These are phyloP conservation scores for Penicillium sp. DNA, from an alignment of 2,329 filamentous ascomycete species.

Conservation along the genomic window DNA sequence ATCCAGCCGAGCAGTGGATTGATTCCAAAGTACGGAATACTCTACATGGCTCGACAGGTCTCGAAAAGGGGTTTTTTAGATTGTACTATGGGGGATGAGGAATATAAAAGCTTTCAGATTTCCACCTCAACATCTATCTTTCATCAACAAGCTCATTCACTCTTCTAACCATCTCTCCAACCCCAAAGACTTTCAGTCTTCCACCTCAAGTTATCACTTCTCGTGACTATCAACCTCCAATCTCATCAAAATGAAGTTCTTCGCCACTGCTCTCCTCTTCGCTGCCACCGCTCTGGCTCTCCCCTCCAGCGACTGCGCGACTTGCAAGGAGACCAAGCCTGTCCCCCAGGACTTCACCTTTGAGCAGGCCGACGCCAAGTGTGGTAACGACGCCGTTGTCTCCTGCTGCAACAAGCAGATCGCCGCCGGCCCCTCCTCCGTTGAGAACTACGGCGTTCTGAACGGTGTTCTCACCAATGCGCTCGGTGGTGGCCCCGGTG, in stretches of 20 bases:
- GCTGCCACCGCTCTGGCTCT: constrained; percentile 31
- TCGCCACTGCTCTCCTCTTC: constrained; percentile 29
- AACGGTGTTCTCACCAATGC: constrained; percentile 32
- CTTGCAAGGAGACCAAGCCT: not conserved
- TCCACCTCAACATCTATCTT: not conserved
- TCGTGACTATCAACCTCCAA: not conserved
- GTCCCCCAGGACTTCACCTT: constrained; percentile 24
- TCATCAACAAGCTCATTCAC: constrained; percentile 18
- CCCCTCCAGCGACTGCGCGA: constrained; percentile 15
- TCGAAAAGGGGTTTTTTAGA: not conserved
- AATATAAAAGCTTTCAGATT: constrained; percentile 29
- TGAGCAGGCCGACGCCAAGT: constrained; percentile 29
- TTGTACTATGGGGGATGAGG: not conserved
- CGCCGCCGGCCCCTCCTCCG: constrained; percentile 27
- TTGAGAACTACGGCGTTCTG: constrained; percentile 26
- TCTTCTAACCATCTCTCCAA: constrained; percentile 7
- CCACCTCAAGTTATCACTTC: constrained; percentile 11
- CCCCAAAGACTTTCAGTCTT: constrained; percentile 2
- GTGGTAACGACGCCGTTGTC: constrained; percentile 31
- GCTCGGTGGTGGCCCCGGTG: constrained; percentile 31
- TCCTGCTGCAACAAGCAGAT: constrained; percentile 39
- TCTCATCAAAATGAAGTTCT: constrained; percentile 35
- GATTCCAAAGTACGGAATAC: not conserved
- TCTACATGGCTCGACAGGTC: not conserved
- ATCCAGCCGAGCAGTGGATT: not conserved